Evolutionary conservation across 139 green algal species (phyloP).

Genomic region (Micractinium sp.): DNA sequence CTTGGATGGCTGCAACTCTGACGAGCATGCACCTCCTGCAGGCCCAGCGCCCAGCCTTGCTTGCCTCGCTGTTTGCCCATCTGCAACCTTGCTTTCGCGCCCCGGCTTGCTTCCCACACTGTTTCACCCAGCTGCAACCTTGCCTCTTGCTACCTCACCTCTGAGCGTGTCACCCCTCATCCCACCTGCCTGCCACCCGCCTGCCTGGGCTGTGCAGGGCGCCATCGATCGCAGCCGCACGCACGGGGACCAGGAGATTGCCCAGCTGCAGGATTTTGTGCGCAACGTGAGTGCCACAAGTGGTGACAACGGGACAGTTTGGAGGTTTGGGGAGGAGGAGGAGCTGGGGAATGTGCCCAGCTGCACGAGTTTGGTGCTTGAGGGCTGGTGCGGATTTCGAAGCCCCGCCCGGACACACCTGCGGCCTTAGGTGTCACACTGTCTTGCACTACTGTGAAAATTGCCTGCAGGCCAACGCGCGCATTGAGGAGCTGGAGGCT

Average conservation of each 20-base stretch:
- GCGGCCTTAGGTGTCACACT: too few species aligned
- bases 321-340: not conserved
- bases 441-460: not conserved
- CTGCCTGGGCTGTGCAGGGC: not conserved
- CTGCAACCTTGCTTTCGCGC: not conserved
- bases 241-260: not conserved
- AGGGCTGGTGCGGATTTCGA: too few species aligned
- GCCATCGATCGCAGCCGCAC: slow-evolving; percentile 18
- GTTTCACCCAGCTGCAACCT: not conserved
- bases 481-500: slow-evolving; percentile 4
- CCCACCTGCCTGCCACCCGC: not conserved
- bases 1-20: too few species aligned
- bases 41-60: not conserved
- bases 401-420: too few species aligned
- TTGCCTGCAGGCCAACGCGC: not conserved
- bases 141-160: too few species aligned
- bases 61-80: not conserved
- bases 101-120: not conserved
- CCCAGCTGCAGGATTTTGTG: slow-evolving; percentile 10
- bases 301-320: too few species aligned
- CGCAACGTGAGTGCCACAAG: too few species aligned
- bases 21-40: not conserved
- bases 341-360: too few species aligned
- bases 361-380: too few species aligned
- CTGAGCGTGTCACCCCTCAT: not conserved